Evolutionary conservation across 2,329 filamentous ascomycete genomes (phyloP).

Genomic region (Venturia carpophila): DNA sequence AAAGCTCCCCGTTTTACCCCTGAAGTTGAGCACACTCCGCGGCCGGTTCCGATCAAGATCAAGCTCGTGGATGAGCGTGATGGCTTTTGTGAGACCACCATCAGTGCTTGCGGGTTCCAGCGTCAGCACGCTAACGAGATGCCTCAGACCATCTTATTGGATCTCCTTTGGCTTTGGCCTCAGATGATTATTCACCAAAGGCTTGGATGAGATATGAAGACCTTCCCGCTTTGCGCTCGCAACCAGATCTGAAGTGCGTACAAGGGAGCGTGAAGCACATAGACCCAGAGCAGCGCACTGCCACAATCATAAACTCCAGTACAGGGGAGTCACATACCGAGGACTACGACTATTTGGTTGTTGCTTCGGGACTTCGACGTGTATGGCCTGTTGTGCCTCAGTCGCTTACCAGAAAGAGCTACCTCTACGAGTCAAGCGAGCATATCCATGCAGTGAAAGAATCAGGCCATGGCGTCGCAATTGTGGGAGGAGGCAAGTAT

Average conservation of each 20-base stretch:
- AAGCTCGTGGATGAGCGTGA: constrained; percentile 73
- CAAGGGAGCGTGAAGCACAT: constrained; percentile 5
- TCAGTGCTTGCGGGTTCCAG: background rate
- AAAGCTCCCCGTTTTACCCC: constrained; percentile 35
- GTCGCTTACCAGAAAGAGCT: constrained; percentile 53
- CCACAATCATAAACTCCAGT: background rate
- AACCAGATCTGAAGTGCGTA: constrained; percentile 1
- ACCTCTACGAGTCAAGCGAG: constrained; percentile 37
- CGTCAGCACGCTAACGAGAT: background rate
- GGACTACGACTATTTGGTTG: constrained; percentile 67
- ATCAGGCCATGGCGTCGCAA: background rate
- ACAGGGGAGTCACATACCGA: background rate
- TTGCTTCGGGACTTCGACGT: constrained; percentile 60
- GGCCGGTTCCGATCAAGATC: background rate
- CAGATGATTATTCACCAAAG: constrained; percentile 54
- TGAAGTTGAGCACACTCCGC: constrained; percentile 28
- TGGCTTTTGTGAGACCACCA: constrained; percentile 49
- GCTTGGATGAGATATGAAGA: constrained; percentile 64
- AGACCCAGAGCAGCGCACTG: background rate
- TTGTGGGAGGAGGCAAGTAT: constrained; percentile 15
- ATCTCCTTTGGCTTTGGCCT: constrained; percentile 64
- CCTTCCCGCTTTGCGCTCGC: constrained; percentile 31
- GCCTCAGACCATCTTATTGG: constrained; percentile 60
- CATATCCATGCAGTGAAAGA: constrained; percentile 9
- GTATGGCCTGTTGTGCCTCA: constrained; percentile 68